phyloP scores from a whole-genome alignment of 257 asterid species.

The Leptodermis oblonga region DNA sequence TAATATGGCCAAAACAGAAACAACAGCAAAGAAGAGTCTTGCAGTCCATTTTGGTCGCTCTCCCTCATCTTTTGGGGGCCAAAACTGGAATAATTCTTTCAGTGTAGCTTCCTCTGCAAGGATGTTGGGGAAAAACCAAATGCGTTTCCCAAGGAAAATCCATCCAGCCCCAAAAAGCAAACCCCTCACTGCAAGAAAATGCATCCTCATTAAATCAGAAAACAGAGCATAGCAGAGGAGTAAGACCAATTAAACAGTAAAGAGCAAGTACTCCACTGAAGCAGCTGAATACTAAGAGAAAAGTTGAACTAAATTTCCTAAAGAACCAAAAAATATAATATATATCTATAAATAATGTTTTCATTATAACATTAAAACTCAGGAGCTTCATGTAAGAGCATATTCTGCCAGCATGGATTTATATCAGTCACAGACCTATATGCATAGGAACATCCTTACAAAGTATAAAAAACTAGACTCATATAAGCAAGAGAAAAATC shows the following conservation, averaged over 20 bases:
- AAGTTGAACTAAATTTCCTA: not conserved
- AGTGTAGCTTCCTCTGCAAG: conserved; percentile 99
- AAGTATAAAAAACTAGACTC: no score
- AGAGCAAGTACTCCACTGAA: not conserved
- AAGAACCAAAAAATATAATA: conserved; percentile 6
- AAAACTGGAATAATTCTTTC: conserved; percentile 91
- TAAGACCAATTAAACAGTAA: conserved; percentile 1
- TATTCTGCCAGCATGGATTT: not conserved
- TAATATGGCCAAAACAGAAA: conserved; percentile 55
- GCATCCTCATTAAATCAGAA: not conserved
- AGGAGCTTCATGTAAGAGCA: not conserved
- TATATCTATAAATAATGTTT: no score
- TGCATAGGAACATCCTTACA: not conserved
- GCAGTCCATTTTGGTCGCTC: conserved; percentile 97
- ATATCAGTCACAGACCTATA: not conserved
- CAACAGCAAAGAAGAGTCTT: conserved; percentile 69
- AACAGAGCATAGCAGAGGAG: not conserved
- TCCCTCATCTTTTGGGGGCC: conserved; percentile 94
- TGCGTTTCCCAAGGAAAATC: conserved; percentile 80
- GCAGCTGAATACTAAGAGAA: not conserved
- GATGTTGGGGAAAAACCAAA: conserved; percentile 98
- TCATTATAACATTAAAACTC: not conserved
- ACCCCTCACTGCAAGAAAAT: conserved; percentile 67
- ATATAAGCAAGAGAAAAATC: not conserved
- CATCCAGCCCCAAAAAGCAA: conserved; percentile 70